Conservation (phyloP, 441 rosid genomes). For the Pelargonium myrrhifolium region DNA sequence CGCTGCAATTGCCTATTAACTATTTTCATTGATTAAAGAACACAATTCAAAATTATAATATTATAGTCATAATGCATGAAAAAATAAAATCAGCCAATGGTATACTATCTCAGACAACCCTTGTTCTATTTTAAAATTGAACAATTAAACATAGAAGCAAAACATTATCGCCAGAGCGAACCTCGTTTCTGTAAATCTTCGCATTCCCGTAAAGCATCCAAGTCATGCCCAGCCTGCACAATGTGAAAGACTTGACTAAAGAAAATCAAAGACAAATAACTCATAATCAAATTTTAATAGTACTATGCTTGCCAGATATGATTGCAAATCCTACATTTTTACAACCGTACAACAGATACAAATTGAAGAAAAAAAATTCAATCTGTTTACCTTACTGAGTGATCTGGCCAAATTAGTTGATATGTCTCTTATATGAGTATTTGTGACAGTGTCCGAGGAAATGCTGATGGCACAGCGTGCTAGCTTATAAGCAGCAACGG, state of each 20-base stretch:
- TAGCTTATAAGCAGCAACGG: conserved; percentile 57
- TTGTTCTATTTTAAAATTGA: background rate
- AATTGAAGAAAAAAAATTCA: conserved; percentile 11
- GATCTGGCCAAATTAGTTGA: conserved; percentile 73
- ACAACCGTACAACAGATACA: conserved; percentile 6
- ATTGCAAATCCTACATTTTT: background rate
- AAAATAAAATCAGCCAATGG: conserved; percentile 1
- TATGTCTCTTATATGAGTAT: conserved; percentile 48
- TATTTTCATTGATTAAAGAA: conserved; percentile 3
- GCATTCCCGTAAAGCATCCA: conserved; percentile 68
- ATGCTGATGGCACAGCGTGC: conserved; percentile 47
- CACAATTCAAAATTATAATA: background rate
- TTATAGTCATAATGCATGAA: background rate
- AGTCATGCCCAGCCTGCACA: conserved; percentile 64
- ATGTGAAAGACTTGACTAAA: conserved; percentile 16
- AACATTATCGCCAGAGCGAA: conserved; percentile 16
- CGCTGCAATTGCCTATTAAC: background rate
- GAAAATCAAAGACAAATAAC: conserved; percentile 16
- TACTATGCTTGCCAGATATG: background rate
- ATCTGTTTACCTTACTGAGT: conserved; percentile 56
- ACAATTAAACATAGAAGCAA: conserved; percentile 8
- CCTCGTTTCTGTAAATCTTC: conserved; percentile 60
- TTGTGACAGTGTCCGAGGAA: conserved; percentile 31
- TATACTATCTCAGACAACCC: background rate
- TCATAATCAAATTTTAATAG: conserved; percentile 5